Conservation (phyloP, 2,329 filamentous ascomycete genomes). For the Diaporthe sp. region DNA sequence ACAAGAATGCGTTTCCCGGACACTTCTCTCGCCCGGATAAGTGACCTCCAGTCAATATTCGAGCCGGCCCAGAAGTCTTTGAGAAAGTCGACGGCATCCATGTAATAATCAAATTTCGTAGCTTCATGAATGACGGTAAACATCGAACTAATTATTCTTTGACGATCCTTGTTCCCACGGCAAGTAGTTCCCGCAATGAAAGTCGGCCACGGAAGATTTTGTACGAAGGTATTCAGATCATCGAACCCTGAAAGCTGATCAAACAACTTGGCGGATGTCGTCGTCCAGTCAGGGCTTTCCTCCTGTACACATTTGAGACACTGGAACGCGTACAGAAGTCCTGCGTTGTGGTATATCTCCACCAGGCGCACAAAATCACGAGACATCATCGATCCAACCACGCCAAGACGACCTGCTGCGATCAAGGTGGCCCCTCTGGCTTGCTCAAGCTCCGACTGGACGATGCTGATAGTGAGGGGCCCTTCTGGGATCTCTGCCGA, state of each 20-base stretch:
- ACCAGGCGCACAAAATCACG: slow-evolving; percentile 7
- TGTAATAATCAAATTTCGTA: neutral
- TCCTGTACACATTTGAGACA: neutral
- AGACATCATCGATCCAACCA: neutral
- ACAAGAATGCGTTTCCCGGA: neutral
- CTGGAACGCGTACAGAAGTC: neutral
- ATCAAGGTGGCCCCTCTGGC: slow-evolving; percentile 20
- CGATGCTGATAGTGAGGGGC: neutral
- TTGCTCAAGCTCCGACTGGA: slow-evolving; percentile 3
- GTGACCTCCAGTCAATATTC: neutral
- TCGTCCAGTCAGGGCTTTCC: neutral
- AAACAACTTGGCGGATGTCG: neutral
- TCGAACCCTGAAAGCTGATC: neutral
- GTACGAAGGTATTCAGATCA: neutral
- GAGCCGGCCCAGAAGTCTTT: neutral
- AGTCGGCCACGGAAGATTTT: slow-evolving; percentile 15
- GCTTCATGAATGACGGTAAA: neutral
- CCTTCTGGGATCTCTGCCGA: neutral
- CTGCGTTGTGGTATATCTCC: slow-evolving; percentile 4
- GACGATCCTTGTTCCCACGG: neutral
- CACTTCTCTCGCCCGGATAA: neutral
- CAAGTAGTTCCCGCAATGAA: slow-evolving; percentile 12
- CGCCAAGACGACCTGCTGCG: neutral
- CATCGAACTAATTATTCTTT: neutral
- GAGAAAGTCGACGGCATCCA: neutral